Percentiles rank a stretch among this genome's conserved stretches.
Evolutionary conservation across 805 yeast genomes (phyloP).

Genomic region (Candida succiphila): DNA sequence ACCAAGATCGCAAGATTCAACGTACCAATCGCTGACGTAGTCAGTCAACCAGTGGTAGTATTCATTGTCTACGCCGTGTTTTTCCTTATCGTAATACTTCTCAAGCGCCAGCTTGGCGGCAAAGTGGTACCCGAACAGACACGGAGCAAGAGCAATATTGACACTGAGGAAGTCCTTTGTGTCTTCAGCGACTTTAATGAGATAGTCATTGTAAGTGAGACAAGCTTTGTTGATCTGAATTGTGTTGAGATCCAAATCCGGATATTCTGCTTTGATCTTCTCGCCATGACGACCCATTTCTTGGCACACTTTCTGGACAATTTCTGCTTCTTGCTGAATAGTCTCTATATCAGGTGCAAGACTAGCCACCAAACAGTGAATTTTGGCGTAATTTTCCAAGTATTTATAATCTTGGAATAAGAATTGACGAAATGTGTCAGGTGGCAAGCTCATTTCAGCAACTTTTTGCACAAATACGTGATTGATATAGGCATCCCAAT

Average conservation of each 20-base stretch:
- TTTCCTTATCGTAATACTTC: conserved; percentile 3
- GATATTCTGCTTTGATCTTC: conserved; percentile 32
- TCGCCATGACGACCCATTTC: conserved; percentile 50
- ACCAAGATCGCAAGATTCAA: conserved; percentile 43
- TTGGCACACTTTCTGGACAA: conserved; percentile 37
- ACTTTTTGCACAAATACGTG: conserved; percentile 53
- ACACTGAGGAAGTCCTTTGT: conserved; percentile 55
- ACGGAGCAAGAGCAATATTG: conserved; percentile 64
- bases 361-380: conserved; percentile 55
- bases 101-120: conserved; percentile 29
- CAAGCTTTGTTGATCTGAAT: conserved; percentile 48
- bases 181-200: conserved; percentile 39
- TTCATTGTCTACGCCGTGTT: conserved; percentile 11
- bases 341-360: conserved; percentile 47
- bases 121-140: conserved; percentile 60
- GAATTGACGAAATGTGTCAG: conserved; percentile 33
- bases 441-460: conserved; percentile 40
- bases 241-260: conserved; percentile 33
- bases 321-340: conserved; percentile 38
- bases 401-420: conserved; percentile 62
- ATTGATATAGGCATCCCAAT: conserved; percentile 49
- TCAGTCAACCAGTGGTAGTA: conserved; percentile 51
- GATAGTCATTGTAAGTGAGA: conserved; percentile 48
- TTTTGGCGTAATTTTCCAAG: conserved; percentile 54
- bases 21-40: conserved; percentile 51